Base-by-base conservation (phyloP, 306 rosid species). In the Astragalus membranaceus region DNA sequence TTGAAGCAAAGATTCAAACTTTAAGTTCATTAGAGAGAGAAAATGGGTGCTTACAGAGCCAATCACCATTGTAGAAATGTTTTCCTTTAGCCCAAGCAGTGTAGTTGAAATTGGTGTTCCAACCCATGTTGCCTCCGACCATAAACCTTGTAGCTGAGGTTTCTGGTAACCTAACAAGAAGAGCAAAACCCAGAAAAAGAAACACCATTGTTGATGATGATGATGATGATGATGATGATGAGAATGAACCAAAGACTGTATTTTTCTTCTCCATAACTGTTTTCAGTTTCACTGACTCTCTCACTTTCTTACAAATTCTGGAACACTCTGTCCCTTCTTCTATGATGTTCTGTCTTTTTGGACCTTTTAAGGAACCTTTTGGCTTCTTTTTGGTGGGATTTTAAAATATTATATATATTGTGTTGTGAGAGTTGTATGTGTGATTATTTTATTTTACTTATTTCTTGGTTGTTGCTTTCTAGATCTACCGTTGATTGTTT, bases 51-150 rank as follows among this genome's bases (percentile, higher is more conserved):
- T 85, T 87, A 94, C 96, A 91, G 64, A 94, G 95, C 97, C 96
- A 94, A 43, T 94, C 99, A 39, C 85, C 95, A 67, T 83, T 83
- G 88, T 91, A 91, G 91, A 94, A 94, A 75, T 94, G 91, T 59
- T 61, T 82, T 23, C 12, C 92, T 69, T 63, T 71, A 17, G 92
- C 91, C 97, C 97, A 94, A 3, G 64, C 51, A 26, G 96, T 91
- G 82, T 87, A 91, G 84, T 94, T 94, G 1, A 89, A 58, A 82
- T 85, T 86, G 52, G 86, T 52, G 44, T 29, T 75, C 99, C 99
- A 94, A 14, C 96, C 96, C 86, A 52, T 64, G 54, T 47, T 89
- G 9, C 50, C 80, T 36, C 99, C 99, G 2, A 91, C 96, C 0
- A 3, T 84, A 72, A 64, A 85, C 54, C 86, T 78, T 10, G 75